Conservation (phyloP, 176 grass and related monocot species). For the Avena sativa region DNA sequence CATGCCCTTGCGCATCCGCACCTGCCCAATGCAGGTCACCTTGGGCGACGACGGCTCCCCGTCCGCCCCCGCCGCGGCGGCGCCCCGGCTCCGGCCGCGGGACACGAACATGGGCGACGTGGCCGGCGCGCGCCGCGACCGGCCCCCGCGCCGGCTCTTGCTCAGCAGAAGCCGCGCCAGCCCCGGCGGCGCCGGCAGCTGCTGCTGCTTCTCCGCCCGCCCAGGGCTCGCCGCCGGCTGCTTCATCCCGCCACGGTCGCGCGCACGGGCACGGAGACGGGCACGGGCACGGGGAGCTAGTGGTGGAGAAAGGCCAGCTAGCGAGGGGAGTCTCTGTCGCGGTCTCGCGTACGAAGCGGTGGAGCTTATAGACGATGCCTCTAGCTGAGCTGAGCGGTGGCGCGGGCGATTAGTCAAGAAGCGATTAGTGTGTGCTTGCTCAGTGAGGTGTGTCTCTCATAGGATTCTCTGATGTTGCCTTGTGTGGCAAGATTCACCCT, state of each 20-base stretch:
- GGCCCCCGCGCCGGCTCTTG: constrained; percentile 51
- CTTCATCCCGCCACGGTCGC: constrained; percentile 20
- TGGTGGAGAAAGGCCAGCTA: not conserved
- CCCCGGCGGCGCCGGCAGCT: constrained; percentile 54
- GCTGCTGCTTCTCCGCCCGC: constrained; percentile 59
- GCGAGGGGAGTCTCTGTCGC: not conserved
- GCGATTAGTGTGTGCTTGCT: constrained; percentile 1
- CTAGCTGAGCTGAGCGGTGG: not conserved
- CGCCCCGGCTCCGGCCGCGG: constrained; percentile 54
- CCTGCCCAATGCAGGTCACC: constrained; percentile 89
- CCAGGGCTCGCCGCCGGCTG: constrained; percentile 63
- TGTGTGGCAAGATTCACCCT: not conserved
- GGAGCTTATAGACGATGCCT: constrained; percentile 22
- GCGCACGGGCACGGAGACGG: not conserved
- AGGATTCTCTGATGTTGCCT: constrained; percentile 43
- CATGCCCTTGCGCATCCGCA: constrained; percentile 80
- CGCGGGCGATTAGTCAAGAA: not conserved
- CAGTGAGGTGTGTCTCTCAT: constrained; percentile 1
- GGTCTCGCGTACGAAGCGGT: not conserved
- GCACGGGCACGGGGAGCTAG: not conserved
- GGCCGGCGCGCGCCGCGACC: constrained; percentile 51
- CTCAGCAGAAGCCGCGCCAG: constrained; percentile 66
- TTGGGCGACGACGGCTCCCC: constrained; percentile 78
- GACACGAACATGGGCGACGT: constrained; percentile 65
- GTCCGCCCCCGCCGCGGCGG: constrained; percentile 2